These are phyloP conservation scores for Polyplosphaeria fusca DNA, from an alignment of 495 filamentous ascomycete species.

Conservation along the genomic window DNA sequence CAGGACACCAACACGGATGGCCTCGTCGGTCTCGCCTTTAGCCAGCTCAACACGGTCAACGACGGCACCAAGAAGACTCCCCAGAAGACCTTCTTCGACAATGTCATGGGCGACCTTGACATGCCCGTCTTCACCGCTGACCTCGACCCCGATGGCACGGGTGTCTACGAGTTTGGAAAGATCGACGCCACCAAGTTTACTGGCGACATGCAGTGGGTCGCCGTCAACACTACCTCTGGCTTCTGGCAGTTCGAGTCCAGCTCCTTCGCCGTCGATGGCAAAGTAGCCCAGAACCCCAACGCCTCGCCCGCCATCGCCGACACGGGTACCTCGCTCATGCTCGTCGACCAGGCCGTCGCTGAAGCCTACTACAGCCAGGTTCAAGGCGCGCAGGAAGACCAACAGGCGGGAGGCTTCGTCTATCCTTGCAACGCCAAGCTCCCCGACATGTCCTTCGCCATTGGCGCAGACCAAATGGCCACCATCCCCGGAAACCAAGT, in stretches of 20 bases:
- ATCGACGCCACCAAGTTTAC: constrained; percentile 66
- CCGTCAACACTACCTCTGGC: constrained; percentile 60
- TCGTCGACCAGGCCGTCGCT: constrained; percentile 41
- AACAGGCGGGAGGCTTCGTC: constrained; percentile 56
- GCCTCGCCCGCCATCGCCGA: constrained; percentile 45
- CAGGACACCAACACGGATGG: constrained; percentile 62
- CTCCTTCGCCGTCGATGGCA: constrained; percentile 54
- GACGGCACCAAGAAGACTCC: constrained; percentile 45
- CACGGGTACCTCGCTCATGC: constrained; percentile 45
- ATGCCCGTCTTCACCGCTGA: constrained; percentile 71
- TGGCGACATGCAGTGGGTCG: constrained; percentile 61
- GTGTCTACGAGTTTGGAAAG: constrained; percentile 73
- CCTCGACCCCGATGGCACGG: constrained; percentile 57
- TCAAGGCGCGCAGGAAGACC: constrained; percentile 49
- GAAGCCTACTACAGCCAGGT: constrained; percentile 57
- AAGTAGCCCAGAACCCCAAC: constrained; percentile 31
- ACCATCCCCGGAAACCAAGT: constrained; percentile 64
- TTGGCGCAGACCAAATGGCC: constrained; percentile 59
- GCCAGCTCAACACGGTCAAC: constrained; percentile 63
- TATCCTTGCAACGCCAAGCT: constrained; percentile 62
- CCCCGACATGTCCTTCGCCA: constrained; percentile 64
- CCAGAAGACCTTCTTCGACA: constrained; percentile 82
- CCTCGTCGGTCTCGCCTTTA: constrained; percentile 76
- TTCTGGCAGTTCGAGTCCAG: constrained; percentile 73
- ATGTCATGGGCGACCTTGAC: constrained; percentile 59